Evolutionary conservation across 371 early-diverging fungal species (phyloP), one percentile per base, ranked within the genome.

Genomic region (Mucor saturninus): DNA sequence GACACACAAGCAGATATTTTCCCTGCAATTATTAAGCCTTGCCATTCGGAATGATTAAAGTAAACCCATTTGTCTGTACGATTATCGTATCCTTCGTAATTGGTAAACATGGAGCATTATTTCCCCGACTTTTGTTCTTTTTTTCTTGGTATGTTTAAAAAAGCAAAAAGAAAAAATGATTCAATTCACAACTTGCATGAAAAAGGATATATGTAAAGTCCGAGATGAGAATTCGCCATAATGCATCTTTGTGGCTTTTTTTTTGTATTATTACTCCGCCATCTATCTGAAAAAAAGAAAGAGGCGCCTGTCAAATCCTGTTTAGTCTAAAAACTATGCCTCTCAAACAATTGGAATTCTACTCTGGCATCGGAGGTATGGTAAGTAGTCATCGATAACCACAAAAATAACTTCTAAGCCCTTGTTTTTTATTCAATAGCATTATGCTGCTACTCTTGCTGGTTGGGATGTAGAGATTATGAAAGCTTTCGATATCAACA

Each of bases 401-500:
- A 15, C 5, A 40, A 9, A 13, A 54, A 39, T 0, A 3, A 10
- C 7, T 52, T n/a, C n/a, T 37, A 7, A 29, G 9, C 13, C 35
- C 4, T 21, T 37, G 10, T 11, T 13, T 7, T 8, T 52, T 61
- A 57, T 45, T 48, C 5, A 26, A 39, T 64, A 85, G 92, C 90
- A 91, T 79, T 90, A 86, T 84, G 88, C 91, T 60, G 88, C 91
- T 15, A 62, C 73, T 53, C 65, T 72, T n/a, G 86, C 89, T 35
- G 80, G 73, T 9, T 77, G 86, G 65, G 73, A 83, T 57, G 80
- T 81, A 32, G 65, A 90, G 37, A 83, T 93, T 31, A 64, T 89
- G 2, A 83, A 83, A 53, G 91, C 93, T 3, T 91, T 92, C 54
- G 93, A 94, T 69, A 89, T 94, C 65, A 93, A 93, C 65, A 85